Percentiles rank a stretch among this genome's conserved stretches.
These are phyloP conservation scores for Didymella keratinophila DNA, from an alignment of 2,329 filamentous ascomycete genomes.

Conservation along the genomic window DNA sequence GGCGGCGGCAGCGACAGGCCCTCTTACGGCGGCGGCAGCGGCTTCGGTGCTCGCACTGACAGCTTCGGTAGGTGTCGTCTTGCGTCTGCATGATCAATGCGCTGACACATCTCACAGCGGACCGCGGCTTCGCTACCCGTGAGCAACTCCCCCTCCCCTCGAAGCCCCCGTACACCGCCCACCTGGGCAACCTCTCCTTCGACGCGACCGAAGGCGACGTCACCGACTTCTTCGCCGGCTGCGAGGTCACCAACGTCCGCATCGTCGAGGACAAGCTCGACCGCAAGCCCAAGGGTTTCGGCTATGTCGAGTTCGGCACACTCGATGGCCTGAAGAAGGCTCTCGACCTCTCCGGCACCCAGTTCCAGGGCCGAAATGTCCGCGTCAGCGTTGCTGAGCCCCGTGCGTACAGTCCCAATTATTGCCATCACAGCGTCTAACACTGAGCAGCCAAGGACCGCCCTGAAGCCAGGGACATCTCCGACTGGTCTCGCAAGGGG, in stretches of 20 bases:
- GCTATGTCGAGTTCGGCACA: constrained; percentile 92
- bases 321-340: constrained; percentile 92
- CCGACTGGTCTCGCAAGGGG: constrained; percentile 92
- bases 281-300: constrained; percentile 95
- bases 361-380: constrained; percentile 88
- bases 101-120: constrained; percentile 27
- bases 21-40: constrained; percentile 54
- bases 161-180: constrained; percentile 93
- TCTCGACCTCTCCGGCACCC: constrained; percentile 79
- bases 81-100: not conserved
- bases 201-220: constrained; percentile 87
- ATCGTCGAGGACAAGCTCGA: constrained; percentile 97
- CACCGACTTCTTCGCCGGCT: constrained; percentile 83
- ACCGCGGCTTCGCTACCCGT: constrained; percentile 57
- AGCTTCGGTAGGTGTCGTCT: constrained; percentile 48
- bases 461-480: constrained; percentile 80
- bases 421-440: constrained; percentile 19
- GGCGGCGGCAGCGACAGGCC: constrained; percentile 60
- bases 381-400: constrained; percentile 96
- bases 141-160: constrained; percentile 86
- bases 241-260: constrained; percentile 87
- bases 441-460: constrained; percentile 78
- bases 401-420: constrained; percentile 68
- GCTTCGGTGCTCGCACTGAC: constrained; percentile 50
- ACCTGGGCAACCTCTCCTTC: constrained; percentile 96